Conservation (phyloP, 495 filamentous ascomycete genomes). For the Elasticomyces elasticus region DNA sequence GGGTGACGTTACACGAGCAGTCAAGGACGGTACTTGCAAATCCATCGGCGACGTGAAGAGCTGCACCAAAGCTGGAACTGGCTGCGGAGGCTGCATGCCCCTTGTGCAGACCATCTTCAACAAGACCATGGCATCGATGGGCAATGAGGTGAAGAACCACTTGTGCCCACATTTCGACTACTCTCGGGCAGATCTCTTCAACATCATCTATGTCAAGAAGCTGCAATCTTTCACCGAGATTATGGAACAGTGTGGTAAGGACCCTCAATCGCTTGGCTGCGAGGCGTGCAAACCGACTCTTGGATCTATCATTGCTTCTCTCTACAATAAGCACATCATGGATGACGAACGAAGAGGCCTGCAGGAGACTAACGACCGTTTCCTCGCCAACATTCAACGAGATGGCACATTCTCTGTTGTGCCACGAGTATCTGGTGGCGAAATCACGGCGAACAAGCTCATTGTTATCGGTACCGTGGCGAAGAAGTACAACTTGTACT, state of each 20-base stretch:
- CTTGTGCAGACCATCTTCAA: conserved; percentile 90
- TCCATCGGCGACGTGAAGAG: conserved; percentile 80
- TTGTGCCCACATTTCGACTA: conserved; percentile 81
- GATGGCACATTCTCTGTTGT: conserved; percentile 91
- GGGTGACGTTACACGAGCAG: conserved; percentile 52
- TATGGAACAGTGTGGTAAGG: conserved; percentile 72
- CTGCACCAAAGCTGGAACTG: conserved; percentile 90
- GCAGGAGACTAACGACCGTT: conserved; percentile 90
- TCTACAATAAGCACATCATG: conserved; percentile 85
- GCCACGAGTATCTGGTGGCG: conserved; percentile 74
- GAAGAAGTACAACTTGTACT: conserved; percentile 80
- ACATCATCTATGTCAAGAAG: conserved; percentile 78
- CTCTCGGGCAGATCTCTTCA: conserved; percentile 80
- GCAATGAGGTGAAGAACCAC: conserved; percentile 77
- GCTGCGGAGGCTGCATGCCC: conserved; percentile 91
- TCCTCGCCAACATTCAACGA: conserved; percentile 88
- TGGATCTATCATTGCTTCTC: conserved; percentile 71
- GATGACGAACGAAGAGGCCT: conserved; percentile 62
- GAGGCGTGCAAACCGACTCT: conserved; percentile 86
- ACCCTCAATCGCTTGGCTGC: conserved; percentile 68
- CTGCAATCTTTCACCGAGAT: conserved; percentile 67
- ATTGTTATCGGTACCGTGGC: conserved; percentile 83
- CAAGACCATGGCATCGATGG: conserved; percentile 80
- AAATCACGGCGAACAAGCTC: conserved; percentile 86
- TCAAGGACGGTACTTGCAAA: conserved; percentile 79